Conservation (phyloP, 164 flowering plant genomes). For the Piper longum region DNA sequence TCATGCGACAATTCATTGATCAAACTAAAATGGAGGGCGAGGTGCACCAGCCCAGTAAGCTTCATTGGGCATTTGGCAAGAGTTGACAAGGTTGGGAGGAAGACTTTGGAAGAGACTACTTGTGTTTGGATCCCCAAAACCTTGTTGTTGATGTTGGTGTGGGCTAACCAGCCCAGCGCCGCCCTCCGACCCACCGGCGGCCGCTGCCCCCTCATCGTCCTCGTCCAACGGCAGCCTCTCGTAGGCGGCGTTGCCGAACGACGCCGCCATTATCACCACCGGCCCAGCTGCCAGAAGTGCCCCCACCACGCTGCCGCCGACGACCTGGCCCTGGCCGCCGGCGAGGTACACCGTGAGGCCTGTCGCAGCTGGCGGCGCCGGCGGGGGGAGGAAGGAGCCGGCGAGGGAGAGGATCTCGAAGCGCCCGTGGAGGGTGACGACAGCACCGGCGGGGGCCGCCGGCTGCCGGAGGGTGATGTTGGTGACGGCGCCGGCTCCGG, state of each 20-base stretch:
- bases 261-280: constrained; percentile 82
- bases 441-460: constrained; percentile 37
- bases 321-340: constrained; percentile 86
- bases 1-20: too few relatives aligned
- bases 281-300: constrained; percentile 73
- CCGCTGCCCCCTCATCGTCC: constrained; percentile 9
- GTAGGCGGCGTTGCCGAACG: constrained; percentile 85
- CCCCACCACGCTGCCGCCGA: constrained; percentile 78
- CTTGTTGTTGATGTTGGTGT: constrained; percentile 2
- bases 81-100: constrained; percentile 49
- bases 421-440: constrained; percentile 65
- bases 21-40: constrained; percentile 39
- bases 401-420: constrained; percentile 81
- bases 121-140: constrained; percentile 28
- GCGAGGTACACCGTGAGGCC: constrained; percentile 72
- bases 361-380: constrained; percentile 81
- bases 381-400: constrained; percentile 78
- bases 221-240: constrained; percentile 84
- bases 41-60: constrained; percentile 40
- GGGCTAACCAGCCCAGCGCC: constrained; percentile 17
- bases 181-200: constrained; percentile 10
- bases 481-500: constrained; percentile 64
- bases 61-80: constrained; percentile 48
- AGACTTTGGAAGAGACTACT: constrained; percentile 37
- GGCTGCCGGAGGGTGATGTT: constrained; percentile 76